A percentile compares a stretch with the other conserved stretches of the same genome.
phyloP scores from a whole-genome alignment of 371 early-diverging fungal genomes.

The Zopfochytrium polystomum region DNA sequence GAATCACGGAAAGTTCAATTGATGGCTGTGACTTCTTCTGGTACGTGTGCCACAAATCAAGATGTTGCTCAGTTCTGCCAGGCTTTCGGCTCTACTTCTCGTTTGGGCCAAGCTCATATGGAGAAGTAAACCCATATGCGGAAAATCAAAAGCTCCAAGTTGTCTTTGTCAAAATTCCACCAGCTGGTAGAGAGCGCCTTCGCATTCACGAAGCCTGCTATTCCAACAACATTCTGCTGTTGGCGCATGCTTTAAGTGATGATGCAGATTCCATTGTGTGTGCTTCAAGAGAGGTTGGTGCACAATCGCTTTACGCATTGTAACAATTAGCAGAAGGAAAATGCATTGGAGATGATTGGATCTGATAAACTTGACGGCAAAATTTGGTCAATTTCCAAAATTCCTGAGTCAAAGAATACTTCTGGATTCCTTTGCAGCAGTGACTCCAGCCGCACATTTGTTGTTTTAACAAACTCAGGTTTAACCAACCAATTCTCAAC shows the following conservation, averaged over 20 bases:
- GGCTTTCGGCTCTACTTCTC: slow-evolving; percentile 78
- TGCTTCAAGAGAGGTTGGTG: slow-evolving; percentile 57
- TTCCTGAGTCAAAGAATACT: slow-evolving; percentile 5
- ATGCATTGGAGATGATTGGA: slow-evolving; percentile 17
- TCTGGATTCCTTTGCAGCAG: too few species aligned
- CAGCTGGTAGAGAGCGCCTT: slow-evolving; percentile 25
- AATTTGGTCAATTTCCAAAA: slow-evolving; percentile 74
- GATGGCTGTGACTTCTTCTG: slow-evolving; percentile 64
- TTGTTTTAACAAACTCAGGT: too few species aligned
- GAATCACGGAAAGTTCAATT: slow-evolving; percentile 66
- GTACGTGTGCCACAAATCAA: too few species aligned
- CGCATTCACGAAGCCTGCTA: slow-evolving; percentile 59
- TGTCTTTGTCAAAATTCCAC: slow-evolving; percentile 69
- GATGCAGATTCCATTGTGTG: slow-evolving; percentile 63
- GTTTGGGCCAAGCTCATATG: slow-evolving; percentile 40
- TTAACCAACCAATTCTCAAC: too few species aligned
- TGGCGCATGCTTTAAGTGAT: slow-evolving; percentile 59
- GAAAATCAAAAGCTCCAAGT: slow-evolving; percentile 53
- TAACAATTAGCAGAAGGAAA: neutral
- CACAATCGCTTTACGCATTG: neutral
- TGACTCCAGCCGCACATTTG: too few species aligned
- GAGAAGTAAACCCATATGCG: slow-evolving; percentile 10
- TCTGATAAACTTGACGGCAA: slow-evolving; percentile 61
- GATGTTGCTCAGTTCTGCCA: too few species aligned
- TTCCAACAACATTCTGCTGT: slow-evolving; percentile 59